A percentile compares a stretch with the other conserved stretches of the same genome.
phyloP scores from a whole-genome alignment of 2,329 filamentous ascomycete genomes.

The Chaetothyriales sp. region DNA sequence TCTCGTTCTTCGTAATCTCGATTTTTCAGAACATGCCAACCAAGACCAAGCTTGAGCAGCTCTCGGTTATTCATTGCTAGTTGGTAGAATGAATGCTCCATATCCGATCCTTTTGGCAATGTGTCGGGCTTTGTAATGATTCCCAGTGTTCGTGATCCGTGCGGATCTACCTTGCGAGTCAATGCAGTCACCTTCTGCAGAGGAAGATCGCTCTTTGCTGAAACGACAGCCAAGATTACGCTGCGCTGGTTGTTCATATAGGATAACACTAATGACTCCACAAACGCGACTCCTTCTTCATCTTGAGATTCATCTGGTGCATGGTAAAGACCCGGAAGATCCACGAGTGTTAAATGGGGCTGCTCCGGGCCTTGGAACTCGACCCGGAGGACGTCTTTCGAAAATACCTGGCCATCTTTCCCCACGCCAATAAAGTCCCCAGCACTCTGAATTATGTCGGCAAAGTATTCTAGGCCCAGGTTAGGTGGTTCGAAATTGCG shows the following conservation, averaged over 20 bases:
- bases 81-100: conserved; percentile 24
- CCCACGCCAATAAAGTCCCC: conserved; percentile 16
- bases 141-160: conserved; percentile 28
- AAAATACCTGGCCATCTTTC: conserved; percentile 20
- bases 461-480: conserved; percentile 16
- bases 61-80: conserved; percentile 27
- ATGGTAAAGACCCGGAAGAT: conserved; percentile 33
- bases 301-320: conserved; percentile 18
- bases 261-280: conserved; percentile 31
- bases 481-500: conserved; percentile 11
- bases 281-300: conserved; percentile 35
- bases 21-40: conserved; percentile 22
- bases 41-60: conserved; percentile 21
- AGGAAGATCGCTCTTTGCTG: conserved; percentile 30
- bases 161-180: conserved; percentile 24
- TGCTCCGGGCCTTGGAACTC: conserved; percentile 30
- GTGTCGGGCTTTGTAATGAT: conserved; percentile 38
- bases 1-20: conserved; percentile 11
- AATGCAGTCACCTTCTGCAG: conserved; percentile 30
- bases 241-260: conserved; percentile 33
- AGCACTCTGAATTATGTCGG: conserved; percentile 17
- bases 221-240: conserved; percentile 36
- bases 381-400: conserved; percentile 31
- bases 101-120: conserved; percentile 24
- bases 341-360: conserved; percentile 30